Conservation (phyloP, 2,329 filamentous ascomycete species). For the Pestalotiopsis sp. region DNA sequence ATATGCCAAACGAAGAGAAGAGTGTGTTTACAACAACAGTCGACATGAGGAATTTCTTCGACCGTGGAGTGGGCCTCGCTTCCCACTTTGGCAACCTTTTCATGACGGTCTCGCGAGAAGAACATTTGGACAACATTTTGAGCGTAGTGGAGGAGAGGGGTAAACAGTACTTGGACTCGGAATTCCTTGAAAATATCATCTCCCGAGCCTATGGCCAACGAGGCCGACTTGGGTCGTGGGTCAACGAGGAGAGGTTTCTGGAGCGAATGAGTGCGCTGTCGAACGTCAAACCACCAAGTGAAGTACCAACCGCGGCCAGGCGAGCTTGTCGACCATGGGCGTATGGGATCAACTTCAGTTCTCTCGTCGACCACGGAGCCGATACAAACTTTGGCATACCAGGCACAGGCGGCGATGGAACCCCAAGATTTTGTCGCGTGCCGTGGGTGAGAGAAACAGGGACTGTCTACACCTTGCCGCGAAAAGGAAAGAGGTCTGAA, state of each 20-base stretch:
- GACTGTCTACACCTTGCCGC: constrained; percentile 16
- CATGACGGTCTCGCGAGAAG: background rate
- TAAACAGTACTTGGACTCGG: background rate
- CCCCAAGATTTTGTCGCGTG: constrained; percentile 16
- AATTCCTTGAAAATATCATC: background rate
- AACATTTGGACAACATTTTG: no score
- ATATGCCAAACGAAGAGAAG: background rate
- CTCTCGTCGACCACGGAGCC: constrained; percentile 13
- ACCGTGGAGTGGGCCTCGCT: background rate
- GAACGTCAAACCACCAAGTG: background rate
- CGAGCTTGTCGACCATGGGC: background rate
- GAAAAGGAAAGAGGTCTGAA: background rate
- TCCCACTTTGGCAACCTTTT: constrained; percentile 18
- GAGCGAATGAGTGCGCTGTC: background rate
- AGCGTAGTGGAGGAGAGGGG: no score
- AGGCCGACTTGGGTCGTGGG: background rate
- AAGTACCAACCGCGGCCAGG: background rate
- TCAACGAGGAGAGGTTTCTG: background rate
- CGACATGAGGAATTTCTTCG: background rate
- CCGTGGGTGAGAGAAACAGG: constrained; percentile 16
- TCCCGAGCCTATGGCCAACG: background rate
- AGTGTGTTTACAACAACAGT: background rate
- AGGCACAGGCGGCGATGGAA: constrained; percentile 15
- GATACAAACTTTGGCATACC: constrained; percentile 21
- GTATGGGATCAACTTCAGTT: constrained; percentile 1